These are phyloP conservation scores for Wickerhamomyces sp. DNA, from an alignment of 1,139 yeast species.

Conservation along the genomic window DNA sequence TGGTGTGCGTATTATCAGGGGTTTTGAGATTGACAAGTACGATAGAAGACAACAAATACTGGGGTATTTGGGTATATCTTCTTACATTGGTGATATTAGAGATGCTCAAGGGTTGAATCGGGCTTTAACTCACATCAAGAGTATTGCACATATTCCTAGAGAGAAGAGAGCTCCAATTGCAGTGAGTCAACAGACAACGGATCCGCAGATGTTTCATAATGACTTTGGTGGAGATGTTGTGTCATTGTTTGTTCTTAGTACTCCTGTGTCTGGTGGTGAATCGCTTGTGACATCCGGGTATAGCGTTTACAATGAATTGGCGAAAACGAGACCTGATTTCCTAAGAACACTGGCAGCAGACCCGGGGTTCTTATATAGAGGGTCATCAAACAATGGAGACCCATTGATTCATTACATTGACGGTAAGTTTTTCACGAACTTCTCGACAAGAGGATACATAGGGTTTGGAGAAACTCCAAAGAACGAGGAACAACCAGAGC, in stretches of 20 bases:
- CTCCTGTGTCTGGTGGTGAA: constrained; percentile 4
- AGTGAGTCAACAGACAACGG: constrained; percentile 7
- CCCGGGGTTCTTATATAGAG: constrained; percentile 3
- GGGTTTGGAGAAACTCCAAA: constrained; percentile 5
- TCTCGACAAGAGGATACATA: constrained; percentile 4
- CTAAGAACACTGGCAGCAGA: neutral
- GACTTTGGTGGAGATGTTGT: constrained; percentile 8
- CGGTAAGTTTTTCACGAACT: constrained; percentile 1
- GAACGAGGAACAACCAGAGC: neutral
- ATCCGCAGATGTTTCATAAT: constrained; percentile 8
- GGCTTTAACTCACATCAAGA: constrained; percentile 6
- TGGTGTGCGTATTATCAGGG: constrained; percentile 5
- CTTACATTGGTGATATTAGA: constrained; percentile 6
- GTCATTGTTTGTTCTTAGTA: constrained; percentile 3
- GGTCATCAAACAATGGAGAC: neutral
- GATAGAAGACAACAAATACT: neutral
- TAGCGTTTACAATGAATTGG: constrained; percentile 5
- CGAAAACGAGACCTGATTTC: constrained; percentile 3
- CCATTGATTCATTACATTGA: constrained; percentile 2
- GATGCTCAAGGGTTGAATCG: constrained; percentile 7
- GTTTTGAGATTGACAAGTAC: constrained; percentile 2
- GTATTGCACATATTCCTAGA: constrained; percentile 6
- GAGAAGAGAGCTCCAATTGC: constrained; percentile 6
- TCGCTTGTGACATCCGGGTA: constrained; percentile 4
- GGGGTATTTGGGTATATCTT: constrained; percentile 5